phyloP scores from a whole-genome alignment of 2,329 filamentous ascomycete species.

The Sporothrix globosa region DNA sequence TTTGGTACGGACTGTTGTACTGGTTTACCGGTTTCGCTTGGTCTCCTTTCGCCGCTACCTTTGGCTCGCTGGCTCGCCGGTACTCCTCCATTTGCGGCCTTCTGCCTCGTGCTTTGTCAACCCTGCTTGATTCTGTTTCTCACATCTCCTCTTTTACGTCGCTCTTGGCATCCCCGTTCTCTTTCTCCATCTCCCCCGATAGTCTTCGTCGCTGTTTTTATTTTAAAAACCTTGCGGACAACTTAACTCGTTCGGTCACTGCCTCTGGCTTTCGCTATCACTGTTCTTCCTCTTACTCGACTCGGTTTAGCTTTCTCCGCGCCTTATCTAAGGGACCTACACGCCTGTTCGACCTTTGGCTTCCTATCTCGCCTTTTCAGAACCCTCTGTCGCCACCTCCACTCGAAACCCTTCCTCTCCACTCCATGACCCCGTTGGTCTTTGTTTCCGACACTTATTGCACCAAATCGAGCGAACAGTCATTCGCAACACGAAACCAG shows the following conservation, averaged over 20 bases:
- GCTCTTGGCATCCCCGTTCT: neutral
- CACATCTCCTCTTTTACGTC: neutral
- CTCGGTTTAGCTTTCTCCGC: constrained; percentile 24
- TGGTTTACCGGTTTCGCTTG: constrained; percentile 26
- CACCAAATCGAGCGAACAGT: constrained; percentile 18
- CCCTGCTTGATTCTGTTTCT: neutral
- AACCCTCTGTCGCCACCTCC: constrained; percentile 25
- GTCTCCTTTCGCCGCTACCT: neutral
- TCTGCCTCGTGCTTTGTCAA: constrained; percentile 3
- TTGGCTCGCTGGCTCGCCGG: constrained; percentile 12
- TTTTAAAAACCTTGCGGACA: neutral
- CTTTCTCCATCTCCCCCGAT: neutral
- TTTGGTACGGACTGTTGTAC: neutral
- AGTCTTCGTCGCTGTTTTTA: neutral
- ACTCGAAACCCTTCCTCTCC: constrained; percentile 10
- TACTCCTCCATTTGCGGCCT: neutral
- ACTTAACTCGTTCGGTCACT: neutral
- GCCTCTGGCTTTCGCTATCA: neutral
- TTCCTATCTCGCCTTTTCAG: constrained; percentile 22
- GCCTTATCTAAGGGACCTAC: constrained; percentile 8
- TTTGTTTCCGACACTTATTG: constrained; percentile 26
- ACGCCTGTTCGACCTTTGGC: constrained; percentile 5
- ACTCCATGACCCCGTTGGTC: constrained; percentile 13
- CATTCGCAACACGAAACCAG: constrained; percentile 3
- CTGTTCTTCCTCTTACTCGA: neutral